Base-by-base conservation (phyloP, 1,284 basidiomycete genomes). In the Fomes fomentarius region DNA sequence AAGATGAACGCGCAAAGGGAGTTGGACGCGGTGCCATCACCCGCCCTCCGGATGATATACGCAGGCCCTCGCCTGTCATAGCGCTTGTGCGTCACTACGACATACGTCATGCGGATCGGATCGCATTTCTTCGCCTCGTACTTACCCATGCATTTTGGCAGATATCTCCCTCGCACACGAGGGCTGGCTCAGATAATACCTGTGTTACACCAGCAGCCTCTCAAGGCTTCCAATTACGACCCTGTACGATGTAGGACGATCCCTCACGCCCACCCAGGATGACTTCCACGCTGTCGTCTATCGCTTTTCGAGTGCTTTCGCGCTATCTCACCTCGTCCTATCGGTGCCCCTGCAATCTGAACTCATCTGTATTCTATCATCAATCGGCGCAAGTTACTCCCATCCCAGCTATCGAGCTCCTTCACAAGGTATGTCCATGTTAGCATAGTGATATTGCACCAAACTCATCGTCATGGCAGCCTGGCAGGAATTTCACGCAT, bases 1-100 rank as follows among this genome's bases (percentile, higher is more conserved):
- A 71, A 69, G 61, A 79, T 84, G 77, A 63, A 63, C 24, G 54
- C 56, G 21, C 52, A 58, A 38, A 46, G 59, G 10, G 59, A 61
- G 38, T 35, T 51, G 48, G 59, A 61, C 38, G n/a, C n/a, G n/a
- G 48, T 53, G 30, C 50, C 54, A 14, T 52, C 59, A 10, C 53
- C 59, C 22, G 48, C 54, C 35, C 47, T 61, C 35, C 50, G 48
- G 37, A 58, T 58, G 53, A 56, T 61, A 30, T 61, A 61, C 38
- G 53, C 59, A 3, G 51, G 56, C 9, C 55, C 55, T 31, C 58
- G 50, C 37, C 26, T 34, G 25, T 54, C 49, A 46, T 51, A 49
- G 47, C 47, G 24, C 41, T 40, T 39, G 54, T 52, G 24, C 34
- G 47, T 52, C 34, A 50, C 42, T 47, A 40, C 37, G 42, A 34